phyloP scores from a whole-genome alignment of 306 rosid genomes.

The Glycine tomentella region DNA sequence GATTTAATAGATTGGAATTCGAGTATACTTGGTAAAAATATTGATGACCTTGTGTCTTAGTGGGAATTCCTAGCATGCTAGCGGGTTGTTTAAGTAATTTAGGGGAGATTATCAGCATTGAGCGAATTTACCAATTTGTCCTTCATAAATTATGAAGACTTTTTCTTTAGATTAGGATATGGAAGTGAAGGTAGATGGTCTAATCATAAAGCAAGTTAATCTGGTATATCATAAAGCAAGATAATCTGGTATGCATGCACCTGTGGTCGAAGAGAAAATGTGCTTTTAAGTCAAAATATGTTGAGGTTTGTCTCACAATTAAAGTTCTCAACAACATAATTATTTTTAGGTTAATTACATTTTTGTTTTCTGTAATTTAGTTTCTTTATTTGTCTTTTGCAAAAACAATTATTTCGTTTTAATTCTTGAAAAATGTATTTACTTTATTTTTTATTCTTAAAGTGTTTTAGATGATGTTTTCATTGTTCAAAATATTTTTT shows the following conservation, averaged over 20 bases:
- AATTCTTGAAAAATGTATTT: no score
- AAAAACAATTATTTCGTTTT: no score
- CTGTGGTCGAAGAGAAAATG: not conserved
- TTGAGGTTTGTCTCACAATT: not conserved
- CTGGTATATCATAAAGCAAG: no score
- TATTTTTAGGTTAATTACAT: no score
- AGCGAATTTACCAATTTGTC: slow-evolving; percentile 8
- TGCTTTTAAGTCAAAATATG: slow-evolving; percentile 12
- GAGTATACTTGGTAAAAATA: no score
- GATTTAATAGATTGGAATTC: not conserved
- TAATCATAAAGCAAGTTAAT: slow-evolving; percentile 2
- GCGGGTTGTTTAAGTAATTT: slow-evolving; percentile 24
- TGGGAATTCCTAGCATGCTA: not conserved
- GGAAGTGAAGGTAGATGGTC: slow-evolving; percentile 18
- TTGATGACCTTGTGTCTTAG: no score
- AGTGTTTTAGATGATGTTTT: no score
- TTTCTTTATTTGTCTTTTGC: no score
- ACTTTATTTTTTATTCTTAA: no score
- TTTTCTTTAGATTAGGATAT: not conserved
- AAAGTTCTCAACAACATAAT: not conserved
- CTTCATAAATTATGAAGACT: not conserved
- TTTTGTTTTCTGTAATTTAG: no score
- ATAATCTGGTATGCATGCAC: not conserved
- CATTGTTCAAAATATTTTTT: no score
- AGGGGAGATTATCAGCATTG: not conserved